These are phyloP conservation scores for Macroventuria anomochaeta DNA, from an alignment of 2,329 filamentous ascomycete genomes.

Conservation along the genomic window DNA sequence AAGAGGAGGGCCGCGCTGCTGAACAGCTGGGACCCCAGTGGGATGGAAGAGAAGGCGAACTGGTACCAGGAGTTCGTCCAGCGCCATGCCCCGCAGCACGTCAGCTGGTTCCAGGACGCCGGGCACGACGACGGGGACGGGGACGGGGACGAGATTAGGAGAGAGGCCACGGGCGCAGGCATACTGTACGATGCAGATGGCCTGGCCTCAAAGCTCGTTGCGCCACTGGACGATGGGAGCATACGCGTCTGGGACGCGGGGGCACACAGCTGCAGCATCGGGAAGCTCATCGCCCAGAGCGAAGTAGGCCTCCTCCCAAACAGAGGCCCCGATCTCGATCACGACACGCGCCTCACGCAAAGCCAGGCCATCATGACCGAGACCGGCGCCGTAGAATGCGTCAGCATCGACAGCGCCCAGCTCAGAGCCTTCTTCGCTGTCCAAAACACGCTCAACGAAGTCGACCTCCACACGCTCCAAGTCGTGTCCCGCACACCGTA, in stretches of 20 bases:
- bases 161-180: constrained; percentile 77
- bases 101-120: constrained; percentile 78
- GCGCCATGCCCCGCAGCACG: constrained; percentile 73
- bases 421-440: constrained; percentile 81
- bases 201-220: constrained; percentile 68
- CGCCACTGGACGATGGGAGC: constrained; percentile 84
- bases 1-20: constrained; percentile 63
- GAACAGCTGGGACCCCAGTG: constrained; percentile 84
- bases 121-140: constrained; percentile 47
- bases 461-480: constrained; percentile 77
- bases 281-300: constrained; percentile 71
- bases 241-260: constrained; percentile 79
- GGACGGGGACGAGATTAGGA: constrained; percentile 49
- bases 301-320: constrained; percentile 70
- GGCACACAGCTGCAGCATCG: constrained; percentile 63
- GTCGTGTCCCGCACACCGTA: constrained; percentile 74
- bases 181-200: constrained; percentile 63
- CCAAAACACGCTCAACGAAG: constrained; percentile 76
- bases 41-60: constrained; percentile 71
- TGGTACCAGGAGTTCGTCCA: constrained; percentile 94
- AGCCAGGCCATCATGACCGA: constrained; percentile 69
- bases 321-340: constrained; percentile 53
- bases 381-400: constrained; percentile 76
- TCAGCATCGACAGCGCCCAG: constrained; percentile 74
- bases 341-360: constrained; percentile 53